Conservation (phyloP, 306 rosid genomes). For the Vicia sativa region DNA sequence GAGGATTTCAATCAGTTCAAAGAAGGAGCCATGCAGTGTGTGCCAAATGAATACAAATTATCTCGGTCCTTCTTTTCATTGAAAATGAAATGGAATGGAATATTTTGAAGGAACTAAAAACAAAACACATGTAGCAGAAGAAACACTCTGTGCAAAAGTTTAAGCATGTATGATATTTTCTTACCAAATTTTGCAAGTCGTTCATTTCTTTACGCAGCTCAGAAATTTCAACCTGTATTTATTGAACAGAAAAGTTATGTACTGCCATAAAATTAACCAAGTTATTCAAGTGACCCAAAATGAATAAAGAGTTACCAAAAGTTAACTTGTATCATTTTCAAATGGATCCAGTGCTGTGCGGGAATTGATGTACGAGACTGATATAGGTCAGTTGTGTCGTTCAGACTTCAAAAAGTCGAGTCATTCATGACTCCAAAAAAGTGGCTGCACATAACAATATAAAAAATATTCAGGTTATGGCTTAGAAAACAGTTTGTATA, state of each 20-base stretch:
- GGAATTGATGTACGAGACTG: too few species aligned
- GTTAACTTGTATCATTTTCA: too few species aligned
- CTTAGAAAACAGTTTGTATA: too few species aligned
- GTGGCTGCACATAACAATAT: too few species aligned
- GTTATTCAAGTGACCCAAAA: constrained; percentile 21
- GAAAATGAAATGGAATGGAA: too few species aligned
- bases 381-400: too few species aligned
- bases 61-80: constrained; percentile 9
- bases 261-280: constrained; percentile 23
- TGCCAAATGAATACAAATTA: constrained; percentile 16
- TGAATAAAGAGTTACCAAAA: too few species aligned
- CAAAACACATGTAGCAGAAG: constrained; percentile 21
- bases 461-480: too few species aligned
- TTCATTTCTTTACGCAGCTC: constrained; percentile 57
- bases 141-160: constrained; percentile 5
- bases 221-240: constrained; percentile 66
- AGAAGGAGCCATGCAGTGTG: neutral
- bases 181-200: constrained; percentile 66
- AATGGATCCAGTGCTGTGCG: too few species aligned
- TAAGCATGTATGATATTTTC: constrained; percentile 37
- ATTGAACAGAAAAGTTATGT: constrained; percentile 37
- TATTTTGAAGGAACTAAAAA: constrained; percentile 8
- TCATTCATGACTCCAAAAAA: too few species aligned
- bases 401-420: too few species aligned
- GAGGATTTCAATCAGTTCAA: constrained; percentile 18